Evolutionary conservation across 2,329 filamentous ascomycete species (phyloP).

Genomic region (Daldinia sp.): DNA sequence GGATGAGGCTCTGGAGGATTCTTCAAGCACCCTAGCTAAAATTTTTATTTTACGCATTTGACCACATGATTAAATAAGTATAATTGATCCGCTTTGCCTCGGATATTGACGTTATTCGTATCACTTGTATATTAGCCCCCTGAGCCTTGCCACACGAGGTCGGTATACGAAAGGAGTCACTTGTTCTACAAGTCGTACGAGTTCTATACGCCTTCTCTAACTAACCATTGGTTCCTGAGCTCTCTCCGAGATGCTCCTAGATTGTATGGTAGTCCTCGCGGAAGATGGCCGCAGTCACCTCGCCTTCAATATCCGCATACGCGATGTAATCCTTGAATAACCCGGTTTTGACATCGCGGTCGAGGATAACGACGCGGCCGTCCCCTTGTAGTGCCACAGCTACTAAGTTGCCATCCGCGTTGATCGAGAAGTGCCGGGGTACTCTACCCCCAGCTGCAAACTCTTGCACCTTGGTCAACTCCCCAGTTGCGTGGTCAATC

Average conservation of each 20-base stretch:
- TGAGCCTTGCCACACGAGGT: background rate
- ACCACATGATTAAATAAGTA: constrained; percentile 27
- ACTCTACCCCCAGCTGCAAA: constrained; percentile 72
- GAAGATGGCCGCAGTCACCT: constrained; percentile 63
- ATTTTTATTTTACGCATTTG: constrained; percentile 3
- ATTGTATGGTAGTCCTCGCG: constrained; percentile 53
- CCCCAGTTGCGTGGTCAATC: constrained; percentile 66
- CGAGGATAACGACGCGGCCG: constrained; percentile 70
- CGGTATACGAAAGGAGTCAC: constrained; percentile 8
- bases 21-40: background rate
- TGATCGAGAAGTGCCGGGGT: constrained; percentile 77
- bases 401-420: constrained; percentile 71
- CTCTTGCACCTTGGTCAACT: constrained; percentile 66
- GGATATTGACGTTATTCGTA: constrained; percentile 17
- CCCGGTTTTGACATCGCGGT: constrained; percentile 70
- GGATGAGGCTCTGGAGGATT: constrained; percentile 36
- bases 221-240: constrained; percentile 25
- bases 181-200: constrained; percentile 27
- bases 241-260: constrained; percentile 11
- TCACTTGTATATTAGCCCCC: background rate
- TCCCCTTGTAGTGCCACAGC: constrained; percentile 75
- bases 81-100: constrained; percentile 15
- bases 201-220: constrained; percentile 24
- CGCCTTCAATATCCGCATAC: constrained; percentile 57
- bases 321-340: constrained; percentile 63